These are phyloP conservation scores for Thalassiosira mediterranea DNA, from an alignment of 352 stramenopile genomes.

Conservation along the genomic window DNA sequence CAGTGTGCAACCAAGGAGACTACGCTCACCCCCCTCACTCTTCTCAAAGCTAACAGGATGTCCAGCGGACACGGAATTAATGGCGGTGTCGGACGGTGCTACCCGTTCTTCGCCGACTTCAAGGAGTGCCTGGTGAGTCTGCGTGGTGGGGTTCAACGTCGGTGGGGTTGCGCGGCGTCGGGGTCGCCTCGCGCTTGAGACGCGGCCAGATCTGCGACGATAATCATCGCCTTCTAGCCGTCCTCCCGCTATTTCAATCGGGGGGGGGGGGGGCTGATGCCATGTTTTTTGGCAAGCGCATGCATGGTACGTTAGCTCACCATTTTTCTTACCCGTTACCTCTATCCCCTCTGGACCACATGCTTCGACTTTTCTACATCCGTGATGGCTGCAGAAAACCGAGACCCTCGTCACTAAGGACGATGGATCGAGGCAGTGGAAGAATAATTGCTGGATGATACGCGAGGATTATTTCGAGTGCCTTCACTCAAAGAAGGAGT, in stretches of 20 bases:
- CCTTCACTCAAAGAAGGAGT: constrained; percentile 93
- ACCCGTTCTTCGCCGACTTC: constrained; percentile 93
- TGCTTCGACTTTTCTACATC: too few relatives aligned
- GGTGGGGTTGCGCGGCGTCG: background rate
- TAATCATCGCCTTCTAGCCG: background rate
- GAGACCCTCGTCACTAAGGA: constrained; percentile 31
- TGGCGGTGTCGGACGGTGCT: constrained; percentile 90
- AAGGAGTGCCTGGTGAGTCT: constrained; percentile 92
- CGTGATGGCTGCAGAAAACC: constrained; percentile 43
- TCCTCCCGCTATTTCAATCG: too few relatives aligned
- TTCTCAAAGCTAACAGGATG: constrained; percentile 76
- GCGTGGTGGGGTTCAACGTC: background rate
- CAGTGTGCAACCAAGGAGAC: too few relatives aligned
- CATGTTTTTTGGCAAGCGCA: background rate
- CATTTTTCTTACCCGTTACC: background rate
- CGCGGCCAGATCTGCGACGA: background rate
- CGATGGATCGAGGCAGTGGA: constrained; percentile 77
- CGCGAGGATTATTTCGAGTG: constrained; percentile 95
- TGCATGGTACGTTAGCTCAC: background rate
- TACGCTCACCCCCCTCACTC: background rate
- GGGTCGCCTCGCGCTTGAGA: background rate
- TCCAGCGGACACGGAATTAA: constrained; percentile 94
- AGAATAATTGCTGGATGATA: constrained; percentile 87
- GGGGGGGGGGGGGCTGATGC: background rate
- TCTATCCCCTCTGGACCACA: too few relatives aligned